Conservation (phyloP, 164 flowering plant species). For the Magnolia sinica region DNA sequence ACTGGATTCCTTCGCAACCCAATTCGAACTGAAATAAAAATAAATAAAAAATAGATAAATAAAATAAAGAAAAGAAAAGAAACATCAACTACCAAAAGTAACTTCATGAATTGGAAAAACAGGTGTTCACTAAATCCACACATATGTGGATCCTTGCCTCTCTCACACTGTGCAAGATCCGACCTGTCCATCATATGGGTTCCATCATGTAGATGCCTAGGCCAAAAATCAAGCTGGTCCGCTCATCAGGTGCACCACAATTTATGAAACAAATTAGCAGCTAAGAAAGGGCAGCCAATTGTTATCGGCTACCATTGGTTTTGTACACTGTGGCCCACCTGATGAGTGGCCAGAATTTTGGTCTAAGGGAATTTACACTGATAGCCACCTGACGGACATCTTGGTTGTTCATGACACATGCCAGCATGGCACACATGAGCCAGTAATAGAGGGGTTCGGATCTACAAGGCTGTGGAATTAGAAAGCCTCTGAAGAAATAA, state of each 20-base stretch:
- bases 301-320: neutral
- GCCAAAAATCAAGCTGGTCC: no score
- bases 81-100: neutral
- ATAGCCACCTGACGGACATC: neutral
- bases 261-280: no score
- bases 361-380: neutral
- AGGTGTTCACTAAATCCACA: neutral
- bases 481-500: neutral
- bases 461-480: neutral
- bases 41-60: neutral
- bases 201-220: no score
- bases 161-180: no score
- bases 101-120: neutral
- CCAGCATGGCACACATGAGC: neutral
- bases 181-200: no score
- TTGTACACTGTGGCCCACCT: neutral
- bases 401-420: neutral
- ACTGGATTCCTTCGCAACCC: slow-evolving; percentile 69
- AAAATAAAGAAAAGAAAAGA: neutral
- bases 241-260: neutral
- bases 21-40: slow-evolving; percentile 60
- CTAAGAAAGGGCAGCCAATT: neutral
- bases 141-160: no score
- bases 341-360: neutral
- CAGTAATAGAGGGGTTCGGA: neutral